phyloP scores from a whole-genome alignment of 1,139 yeast species.

The Candida pseudoviswanathii region DNA sequence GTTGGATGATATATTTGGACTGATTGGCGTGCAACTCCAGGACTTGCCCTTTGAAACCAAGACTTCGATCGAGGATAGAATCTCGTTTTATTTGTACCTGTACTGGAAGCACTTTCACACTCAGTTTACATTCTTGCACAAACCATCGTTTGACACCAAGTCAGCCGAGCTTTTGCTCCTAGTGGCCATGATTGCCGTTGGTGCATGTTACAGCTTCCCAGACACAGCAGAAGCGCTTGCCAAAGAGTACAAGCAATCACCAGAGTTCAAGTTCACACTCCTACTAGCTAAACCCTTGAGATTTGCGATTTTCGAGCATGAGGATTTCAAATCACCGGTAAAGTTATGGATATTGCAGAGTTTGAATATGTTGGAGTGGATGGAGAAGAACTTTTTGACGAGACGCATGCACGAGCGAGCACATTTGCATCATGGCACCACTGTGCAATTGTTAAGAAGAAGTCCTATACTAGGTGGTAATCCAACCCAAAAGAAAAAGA shows the following conservation, averaged over 20 bases:
- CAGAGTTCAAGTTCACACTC: slow-evolving; percentile 29
- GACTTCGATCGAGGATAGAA: slow-evolving; percentile 31
- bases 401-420: slow-evolving; percentile 72
- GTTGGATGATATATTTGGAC: slow-evolving; percentile 18
- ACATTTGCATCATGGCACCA: slow-evolving; percentile 75
- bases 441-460: slow-evolving; percentile 70
- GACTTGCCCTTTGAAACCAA: slow-evolving; percentile 17
- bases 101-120: slow-evolving; percentile 66
- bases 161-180: slow-evolving; percentile 55
- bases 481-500: slow-evolving; percentile 37
- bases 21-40: slow-evolving; percentile 14
- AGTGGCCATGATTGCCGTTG: slow-evolving; percentile 60
- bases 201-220: slow-evolving; percentile 37
- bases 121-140: slow-evolving; percentile 62
- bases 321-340: slow-evolving; percentile 63
- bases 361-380: slow-evolving; percentile 61
- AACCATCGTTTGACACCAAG: slow-evolving; percentile 62
- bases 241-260: slow-evolving; percentile 20
- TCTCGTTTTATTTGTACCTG: slow-evolving; percentile 30
- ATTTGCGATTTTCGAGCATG: slow-evolving; percentile 59
- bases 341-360: slow-evolving; percentile 69
- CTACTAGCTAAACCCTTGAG: slow-evolving; percentile 63
- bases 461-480: slow-evolving; percentile 76
- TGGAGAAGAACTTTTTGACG: slow-evolving; percentile 64
- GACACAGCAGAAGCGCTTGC: slow-evolving; percentile 16